These are phyloP conservation scores for Tolypocladium endophyticum DNA, from an alignment of 2,329 filamentous ascomycete genomes.

Conservation along the genomic window DNA sequence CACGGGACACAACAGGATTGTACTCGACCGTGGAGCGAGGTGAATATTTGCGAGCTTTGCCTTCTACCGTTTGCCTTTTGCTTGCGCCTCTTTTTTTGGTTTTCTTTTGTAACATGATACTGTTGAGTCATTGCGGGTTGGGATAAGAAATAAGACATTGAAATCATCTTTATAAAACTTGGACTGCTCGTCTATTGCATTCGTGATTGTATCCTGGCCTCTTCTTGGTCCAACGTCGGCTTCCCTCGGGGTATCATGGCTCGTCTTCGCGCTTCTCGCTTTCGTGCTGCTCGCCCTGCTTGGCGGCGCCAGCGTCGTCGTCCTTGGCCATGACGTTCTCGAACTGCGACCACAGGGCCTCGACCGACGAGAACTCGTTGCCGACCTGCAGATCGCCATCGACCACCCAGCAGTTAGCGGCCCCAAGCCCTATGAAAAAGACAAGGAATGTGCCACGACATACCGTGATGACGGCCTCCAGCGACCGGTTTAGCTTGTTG, in stretches of 20 bases:
- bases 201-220: not conserved
- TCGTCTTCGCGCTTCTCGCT: constrained; percentile 9
- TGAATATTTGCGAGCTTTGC: constrained; percentile 8
- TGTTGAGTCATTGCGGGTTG: constrained; percentile 8
- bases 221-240: not conserved
- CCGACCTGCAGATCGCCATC: constrained; percentile 50
- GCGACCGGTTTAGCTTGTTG: constrained; percentile 84
- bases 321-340: constrained; percentile 88
- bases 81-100: constrained; percentile 10
- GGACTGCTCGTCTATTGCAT: not conserved
- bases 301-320: constrained; percentile 11
- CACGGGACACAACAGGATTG: constrained; percentile 1
- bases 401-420: not conserved
- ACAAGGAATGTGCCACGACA: constrained; percentile 13
- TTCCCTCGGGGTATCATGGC: not conserved
- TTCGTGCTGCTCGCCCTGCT: constrained; percentile 14
- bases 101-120: constrained; percentile 17
- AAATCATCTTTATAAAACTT: constrained; percentile 10
- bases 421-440: not conserved
- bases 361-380: constrained; percentile 94
- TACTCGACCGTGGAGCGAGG: not conserved
- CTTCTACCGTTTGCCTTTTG: constrained; percentile 9
- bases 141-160: constrained; percentile 13
- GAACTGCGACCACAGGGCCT: constrained; percentile 94
- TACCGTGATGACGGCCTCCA: constrained; percentile 86